These are phyloP conservation scores for Cystobasidium onofrii DNA, from an alignment of 768 basidiomycete species.

Conservation along the genomic window DNA sequence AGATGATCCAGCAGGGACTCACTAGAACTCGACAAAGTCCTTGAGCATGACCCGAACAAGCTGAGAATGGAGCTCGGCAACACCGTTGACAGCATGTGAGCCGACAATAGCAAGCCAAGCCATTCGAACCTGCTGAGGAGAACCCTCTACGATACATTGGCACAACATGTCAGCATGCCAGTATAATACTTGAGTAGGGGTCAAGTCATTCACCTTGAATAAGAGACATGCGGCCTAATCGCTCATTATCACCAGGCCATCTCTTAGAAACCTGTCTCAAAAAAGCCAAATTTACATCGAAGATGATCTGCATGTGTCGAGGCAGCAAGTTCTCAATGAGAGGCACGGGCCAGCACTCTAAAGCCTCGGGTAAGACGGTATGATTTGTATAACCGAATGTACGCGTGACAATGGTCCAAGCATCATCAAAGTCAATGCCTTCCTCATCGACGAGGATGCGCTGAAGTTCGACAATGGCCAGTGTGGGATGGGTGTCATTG, in stretches of 20 bases:
- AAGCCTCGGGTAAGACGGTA: conserved; percentile 70
- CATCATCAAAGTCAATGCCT: conserved; percentile 67
- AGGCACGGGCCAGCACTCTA: conserved; percentile 76
- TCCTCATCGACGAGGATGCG: conserved; percentile 80
- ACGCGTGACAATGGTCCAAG: conserved; percentile 81
- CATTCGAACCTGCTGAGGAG: conserved; percentile 64
- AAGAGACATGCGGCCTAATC: conserved; percentile 74
- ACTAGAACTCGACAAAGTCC: conserved; percentile 36
- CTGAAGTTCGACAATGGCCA: conserved; percentile 92
- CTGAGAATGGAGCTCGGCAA: conserved; percentile 89
- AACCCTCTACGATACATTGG: conserved; percentile 75
- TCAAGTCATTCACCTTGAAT: conserved; percentile 76
- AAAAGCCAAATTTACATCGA: conserved; percentile 36
- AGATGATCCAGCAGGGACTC: not conserved
- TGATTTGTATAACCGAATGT: conserved; percentile 96
- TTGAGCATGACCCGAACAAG: conserved; percentile 58
- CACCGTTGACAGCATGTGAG: conserved; percentile 84
- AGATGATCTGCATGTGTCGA: conserved; percentile 85
- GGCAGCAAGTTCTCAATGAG: conserved; percentile 51
- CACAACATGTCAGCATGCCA: not conserved
- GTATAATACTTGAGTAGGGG: no score
- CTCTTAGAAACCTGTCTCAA: conserved; percentile 65
- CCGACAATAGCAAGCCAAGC: conserved; percentile 68
- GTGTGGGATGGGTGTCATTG: conserved; percentile 95
- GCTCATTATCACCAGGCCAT: conserved; percentile 70